Evolutionary conservation across 305 asterid species (phyloP), one percentile per base, ranked within the genome.

Genomic region (Solanum aculeatissimum): DNA sequence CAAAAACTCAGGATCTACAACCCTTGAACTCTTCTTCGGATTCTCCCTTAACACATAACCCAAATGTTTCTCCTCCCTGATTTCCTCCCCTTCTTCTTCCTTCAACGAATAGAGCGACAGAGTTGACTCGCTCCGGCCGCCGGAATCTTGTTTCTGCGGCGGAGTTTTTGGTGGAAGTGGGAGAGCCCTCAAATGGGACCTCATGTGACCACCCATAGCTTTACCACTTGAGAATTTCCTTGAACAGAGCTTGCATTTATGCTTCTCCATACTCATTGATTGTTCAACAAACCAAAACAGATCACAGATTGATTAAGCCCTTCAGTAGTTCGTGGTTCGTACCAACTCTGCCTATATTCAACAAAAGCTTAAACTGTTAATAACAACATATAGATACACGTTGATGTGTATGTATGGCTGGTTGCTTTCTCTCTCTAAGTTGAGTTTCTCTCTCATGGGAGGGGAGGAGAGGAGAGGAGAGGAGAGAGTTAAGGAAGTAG

Each of bases 181-280:
- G 1, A 86, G 47, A 27, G 75, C 69, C 62, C 87, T 84, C 40
- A 90, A 85, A 86, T 90, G 92, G 81, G 89, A 86, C 83, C 88
- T 84, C 92, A 90, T 90, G 53, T 90, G 92, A 83, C 92, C 92
- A 21, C 92, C 92, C 85, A 90, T 83, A 78, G 92, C 92, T 85
- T 83, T 88, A 15, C 92, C 92, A 84, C 87, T 85, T 11, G 87
- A n/a, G 70, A 90, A 90, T 40, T 80, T 81, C 74, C 87, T 88
- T 14, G 85, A 84, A 45, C 92, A 90, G 19, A 90, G 89, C 89
- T 88, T 90, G 21, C 92, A 90, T 32, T 83, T 85, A 86, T 86
- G 87, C 78, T 77, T 90, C 70, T 90, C 92, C 92, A 83, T 85
- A n/a, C 82, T 78, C 82, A 51, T 51, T 78, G 66, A 78, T 78